Conservation (phyloP, 306 rosid genomes). For the Carpinus fangiana region DNA sequence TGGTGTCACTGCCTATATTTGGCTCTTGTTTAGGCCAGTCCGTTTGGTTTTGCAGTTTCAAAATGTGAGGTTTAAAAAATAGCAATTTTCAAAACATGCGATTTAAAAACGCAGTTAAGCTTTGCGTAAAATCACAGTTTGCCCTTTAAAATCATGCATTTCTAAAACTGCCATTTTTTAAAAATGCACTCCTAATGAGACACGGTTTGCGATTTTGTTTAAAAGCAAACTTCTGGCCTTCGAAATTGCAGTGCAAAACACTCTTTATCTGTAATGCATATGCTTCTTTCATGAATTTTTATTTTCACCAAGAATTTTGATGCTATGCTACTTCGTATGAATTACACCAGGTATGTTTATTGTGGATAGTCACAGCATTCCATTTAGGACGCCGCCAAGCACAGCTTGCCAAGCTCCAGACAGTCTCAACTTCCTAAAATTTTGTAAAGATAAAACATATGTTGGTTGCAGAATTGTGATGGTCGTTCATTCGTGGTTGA, state of each 20-base stretch:
- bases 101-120: too few relatives aligned
- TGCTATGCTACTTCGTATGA: slow-evolving; percentile 11
- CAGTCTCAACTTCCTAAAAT: slow-evolving; percentile 35
- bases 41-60: too few relatives aligned
- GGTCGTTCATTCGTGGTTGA: background rate
- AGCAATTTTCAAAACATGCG: too few relatives aligned
- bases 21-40: background rate
- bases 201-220: too few relatives aligned
- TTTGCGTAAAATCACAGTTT: too few relatives aligned
- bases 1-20: background rate
- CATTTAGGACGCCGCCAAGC: slow-evolving; percentile 77
- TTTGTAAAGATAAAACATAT: slow-evolving; percentile 3
- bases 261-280: background rate
- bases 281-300: background rate
- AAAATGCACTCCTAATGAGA: too few relatives aligned
- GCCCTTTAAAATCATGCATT: too few relatives aligned
- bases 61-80: too few relatives aligned
- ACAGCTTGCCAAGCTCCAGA: slow-evolving; percentile 56
- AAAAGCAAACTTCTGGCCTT: too few relatives aligned
- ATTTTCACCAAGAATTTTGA: slow-evolving; percentile 7
- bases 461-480: slow-evolving; percentile 4
- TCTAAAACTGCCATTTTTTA: too few relatives aligned
- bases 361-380: slow-evolving; percentile 77
- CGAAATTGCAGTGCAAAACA: too few relatives aligned
- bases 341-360: slow-evolving; percentile 61